Base-by-base conservation (phyloP, 805 yeast genomes). In the Zygoascus bituminiphila region DNA sequence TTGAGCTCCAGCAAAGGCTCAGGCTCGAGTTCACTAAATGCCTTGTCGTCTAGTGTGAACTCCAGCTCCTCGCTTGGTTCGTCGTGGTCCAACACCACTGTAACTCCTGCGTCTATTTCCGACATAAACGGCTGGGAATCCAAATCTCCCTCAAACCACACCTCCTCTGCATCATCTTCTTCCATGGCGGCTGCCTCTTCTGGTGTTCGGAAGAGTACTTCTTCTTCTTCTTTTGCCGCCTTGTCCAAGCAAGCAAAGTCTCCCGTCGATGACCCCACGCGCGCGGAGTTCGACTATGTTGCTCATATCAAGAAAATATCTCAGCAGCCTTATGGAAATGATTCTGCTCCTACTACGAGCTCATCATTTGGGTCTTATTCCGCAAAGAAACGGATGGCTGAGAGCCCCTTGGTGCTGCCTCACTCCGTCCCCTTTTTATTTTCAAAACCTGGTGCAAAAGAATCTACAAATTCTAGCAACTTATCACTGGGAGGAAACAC, bases 271-370 rank as follows among this genome's bases (percentile, higher is more conserved):
- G 44, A 41, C 17, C 42, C 42, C 14, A 22, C 25, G 8, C 7
- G 22, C 4, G 38, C 38, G 7, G 46, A 78, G 43, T 80, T 80
- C 53, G 82, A 79, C 59, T 80, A 80, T 55, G 77, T 78, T 12
- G 82, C 83, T 6, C 84, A 80, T 55, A 79, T 80, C 29, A 73
- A 76, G 54, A 71, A 71, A 51, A 74, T 80, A 57, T 79, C 80
- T 19, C 73, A 70, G 55, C 71, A 68, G 39, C 21, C 17, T 14
- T 31, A 23, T 71, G 64, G 31, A 44, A 45, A 39, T 33, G 22
- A 23, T 24, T 10, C 14, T 39, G 15, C 42, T 22, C 42, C 42
- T 19, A 9, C 40, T 4, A 15, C 40, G 4, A n/a, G n/a, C n/a
- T 15, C n/a, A 36, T 14, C 26, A 12, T n/a, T 21, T 21, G 44